Conservation (phyloP, 768 basidiomycete genomes). For the Pleurotus cornucopiae region DNA sequence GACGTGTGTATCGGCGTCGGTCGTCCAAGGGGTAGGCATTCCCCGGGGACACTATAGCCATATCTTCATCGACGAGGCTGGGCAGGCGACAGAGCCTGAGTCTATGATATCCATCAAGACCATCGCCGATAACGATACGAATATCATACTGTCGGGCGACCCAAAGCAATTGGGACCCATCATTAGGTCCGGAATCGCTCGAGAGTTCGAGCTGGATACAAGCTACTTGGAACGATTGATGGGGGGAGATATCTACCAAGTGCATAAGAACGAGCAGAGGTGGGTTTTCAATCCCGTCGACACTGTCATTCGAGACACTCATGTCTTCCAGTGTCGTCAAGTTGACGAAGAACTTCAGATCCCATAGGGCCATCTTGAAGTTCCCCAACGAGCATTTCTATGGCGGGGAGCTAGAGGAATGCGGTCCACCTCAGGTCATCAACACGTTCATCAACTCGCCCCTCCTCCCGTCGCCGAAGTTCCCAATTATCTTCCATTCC, state of each 20-base stretch:
- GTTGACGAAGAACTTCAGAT: constrained; percentile 62
- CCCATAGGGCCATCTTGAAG: constrained; percentile 53
- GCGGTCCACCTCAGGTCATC: constrained; percentile 36
- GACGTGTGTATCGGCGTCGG: constrained; percentile 61
- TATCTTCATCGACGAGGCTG: constrained; percentile 71
- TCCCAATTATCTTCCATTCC: constrained; percentile 62
- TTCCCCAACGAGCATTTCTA: constrained; percentile 66
- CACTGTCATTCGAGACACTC: constrained; percentile 10
- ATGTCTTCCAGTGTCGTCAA: constrained; percentile 49
- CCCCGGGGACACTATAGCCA: constrained; percentile 60
- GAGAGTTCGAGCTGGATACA: constrained; percentile 48
- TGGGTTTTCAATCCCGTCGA: background rate
- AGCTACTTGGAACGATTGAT: constrained; percentile 64
- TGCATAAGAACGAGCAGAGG: constrained; percentile 13
- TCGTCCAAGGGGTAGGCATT: constrained; percentile 52
- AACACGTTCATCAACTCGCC: constrained; percentile 33
- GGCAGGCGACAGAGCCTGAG: constrained; percentile 70
- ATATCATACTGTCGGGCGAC: constrained; percentile 63
- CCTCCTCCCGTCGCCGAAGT: constrained; percentile 39
- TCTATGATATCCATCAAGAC: constrained; percentile 59
- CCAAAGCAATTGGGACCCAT: constrained; percentile 72
- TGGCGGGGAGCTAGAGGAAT: constrained; percentile 43
- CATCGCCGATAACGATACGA: constrained; percentile 48
- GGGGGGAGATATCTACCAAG: constrained; percentile 38
- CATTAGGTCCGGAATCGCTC: constrained; percentile 53